Evolutionary conservation across 1,284 basidiomycete species (phyloP).

Genomic region (Pseudozyma pruni): DNA sequence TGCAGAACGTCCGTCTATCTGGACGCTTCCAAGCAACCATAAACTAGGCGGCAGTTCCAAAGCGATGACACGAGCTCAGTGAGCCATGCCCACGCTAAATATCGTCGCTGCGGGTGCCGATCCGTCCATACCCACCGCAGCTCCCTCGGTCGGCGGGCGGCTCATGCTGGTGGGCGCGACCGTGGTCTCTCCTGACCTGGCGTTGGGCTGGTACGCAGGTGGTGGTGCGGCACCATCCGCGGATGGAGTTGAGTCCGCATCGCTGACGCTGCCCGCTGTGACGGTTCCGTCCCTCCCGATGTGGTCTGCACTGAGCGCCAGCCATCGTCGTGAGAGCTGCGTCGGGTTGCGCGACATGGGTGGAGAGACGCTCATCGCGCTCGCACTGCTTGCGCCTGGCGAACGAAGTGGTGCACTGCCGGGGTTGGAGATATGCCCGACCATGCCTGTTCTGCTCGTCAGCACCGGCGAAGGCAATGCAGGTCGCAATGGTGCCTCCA

Average conservation of each 20-base stretch:
- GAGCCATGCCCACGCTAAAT: constrained; percentile 19
- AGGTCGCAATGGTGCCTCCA: constrained; percentile 23
- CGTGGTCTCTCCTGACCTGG: constrained; percentile 31
- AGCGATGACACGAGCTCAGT: constrained; percentile 8
- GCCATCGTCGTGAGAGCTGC: constrained; percentile 46
- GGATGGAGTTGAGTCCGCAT: background rate
- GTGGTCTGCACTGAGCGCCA: constrained; percentile 44
- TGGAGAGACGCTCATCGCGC: constrained; percentile 10
- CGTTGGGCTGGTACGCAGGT: constrained; percentile 42
- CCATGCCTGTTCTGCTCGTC: constrained; percentile 21
- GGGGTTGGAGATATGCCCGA: constrained; percentile 7
- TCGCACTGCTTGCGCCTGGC: constrained; percentile 2
- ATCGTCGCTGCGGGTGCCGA: background rate
- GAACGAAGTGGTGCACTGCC: constrained; percentile 10
- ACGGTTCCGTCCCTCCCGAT: constrained; percentile 15
- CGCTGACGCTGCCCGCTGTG: background rate
- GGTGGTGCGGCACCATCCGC: constrained; percentile 14
- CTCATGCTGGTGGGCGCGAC: constrained; percentile 33
- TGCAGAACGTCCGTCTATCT: no score
- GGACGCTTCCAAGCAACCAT: no score
- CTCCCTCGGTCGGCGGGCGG: constrained; percentile 11
- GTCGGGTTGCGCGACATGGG: constrained; percentile 34
- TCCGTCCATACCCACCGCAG: no score
- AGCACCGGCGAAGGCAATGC: constrained; percentile 32
- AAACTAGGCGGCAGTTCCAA: no score